Evolutionary conservation across 495 filamentous ascomycete species (phyloP), one percentile per base, ranked within the genome.

Genomic region (Penicillium mononematosum): DNA sequence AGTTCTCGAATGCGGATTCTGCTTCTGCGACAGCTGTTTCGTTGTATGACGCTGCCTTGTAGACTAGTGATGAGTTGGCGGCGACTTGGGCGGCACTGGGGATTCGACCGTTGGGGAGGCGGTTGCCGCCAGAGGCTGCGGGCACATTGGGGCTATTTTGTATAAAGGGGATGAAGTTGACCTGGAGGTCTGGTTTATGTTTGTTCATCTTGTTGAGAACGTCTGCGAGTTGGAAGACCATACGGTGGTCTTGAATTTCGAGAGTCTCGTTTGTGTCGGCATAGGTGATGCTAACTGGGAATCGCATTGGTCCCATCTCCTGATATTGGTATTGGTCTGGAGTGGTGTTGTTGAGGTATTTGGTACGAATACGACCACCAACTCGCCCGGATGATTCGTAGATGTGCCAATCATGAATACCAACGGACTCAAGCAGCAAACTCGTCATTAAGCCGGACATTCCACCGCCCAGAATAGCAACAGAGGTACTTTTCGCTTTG

Each of bases 261-360:
- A 84, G 67, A 0, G 79, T 81, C 69, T 83, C 77, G 53, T 85
- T 85, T 10, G 66, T 77, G 27, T 74, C 74, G 0, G 69, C 58
- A 62, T 82, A 78, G 0, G 74, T 83, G 55, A 78, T 74, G 31
- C 63, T 67, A 4, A 80, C 72, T 6, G 79, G 75, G 32, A 85
- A 89, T 4, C 86, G 76, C 87, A 89, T 88, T 0, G 86, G 85
- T 0, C 87, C 87, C 87, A 90, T 89, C 63, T 90, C 87, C 39
- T 89, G 85, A 55, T 89, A 90, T 43, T 85, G 83, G 56, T 88
- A 88, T 16, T 90, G 75, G 24, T 83, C 81, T 0, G 85, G 83
- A 8, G 39, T 47, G 2, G 69, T 69, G 0, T 78, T 77, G 25
- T 81, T 79, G 0, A 88, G 76, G 53, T 88, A 88, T 42, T 78